Evolutionary conservation across 2,329 filamentous ascomycete genomes (phyloP).

Genomic region (Exophiala lecanii-corni): DNA sequence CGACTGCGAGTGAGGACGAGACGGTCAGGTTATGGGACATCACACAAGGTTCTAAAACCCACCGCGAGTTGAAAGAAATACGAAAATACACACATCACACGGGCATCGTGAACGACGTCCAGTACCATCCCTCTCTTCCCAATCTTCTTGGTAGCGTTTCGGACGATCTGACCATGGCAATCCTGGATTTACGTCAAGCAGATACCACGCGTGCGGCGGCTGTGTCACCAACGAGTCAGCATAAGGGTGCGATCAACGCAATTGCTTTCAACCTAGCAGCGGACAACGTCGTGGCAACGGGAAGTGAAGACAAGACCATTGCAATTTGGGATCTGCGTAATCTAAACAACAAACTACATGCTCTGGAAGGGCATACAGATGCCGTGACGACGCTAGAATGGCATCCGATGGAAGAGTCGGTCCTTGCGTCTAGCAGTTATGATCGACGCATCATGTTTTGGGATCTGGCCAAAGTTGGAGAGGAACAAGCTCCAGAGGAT

Average conservation of each 20-base stretch:
- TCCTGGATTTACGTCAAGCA: constrained; percentile 75
- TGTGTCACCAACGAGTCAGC: constrained; percentile 66
- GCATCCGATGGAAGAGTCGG: constrained; percentile 85
- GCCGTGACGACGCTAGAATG: constrained; percentile 88
- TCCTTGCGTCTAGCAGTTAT: constrained; percentile 87
- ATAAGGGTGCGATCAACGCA: constrained; percentile 92
- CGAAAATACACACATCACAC: constrained; percentile 82
- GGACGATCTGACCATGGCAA: constrained; percentile 88
- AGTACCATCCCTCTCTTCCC: constrained; percentile 83
- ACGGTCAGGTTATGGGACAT: constrained; percentile 94
- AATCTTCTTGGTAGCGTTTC: constrained; percentile 89
- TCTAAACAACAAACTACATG: constrained; percentile 83
- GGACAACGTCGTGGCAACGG: constrained; percentile 87
- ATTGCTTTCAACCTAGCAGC: constrained; percentile 87
- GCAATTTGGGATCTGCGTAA: constrained; percentile 94
- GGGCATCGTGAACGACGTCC: constrained; percentile 92
- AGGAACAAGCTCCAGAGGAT: constrained; percentile 93
- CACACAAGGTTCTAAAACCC: constrained; percentile 65
- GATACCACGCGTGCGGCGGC: constrained; percentile 61
- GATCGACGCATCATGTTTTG: constrained; percentile 93
- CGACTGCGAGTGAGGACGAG: constrained; percentile 85
- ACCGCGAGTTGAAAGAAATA: constrained; percentile 64
- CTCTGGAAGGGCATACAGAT: constrained; percentile 80
- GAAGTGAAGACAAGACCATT: constrained; percentile 91
- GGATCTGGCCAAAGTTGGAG: constrained; percentile 87